These are phyloP conservation scores for Cetradonia linearis DNA, from an alignment of 495 filamentous ascomycete genomes.

Conservation along the genomic window DNA sequence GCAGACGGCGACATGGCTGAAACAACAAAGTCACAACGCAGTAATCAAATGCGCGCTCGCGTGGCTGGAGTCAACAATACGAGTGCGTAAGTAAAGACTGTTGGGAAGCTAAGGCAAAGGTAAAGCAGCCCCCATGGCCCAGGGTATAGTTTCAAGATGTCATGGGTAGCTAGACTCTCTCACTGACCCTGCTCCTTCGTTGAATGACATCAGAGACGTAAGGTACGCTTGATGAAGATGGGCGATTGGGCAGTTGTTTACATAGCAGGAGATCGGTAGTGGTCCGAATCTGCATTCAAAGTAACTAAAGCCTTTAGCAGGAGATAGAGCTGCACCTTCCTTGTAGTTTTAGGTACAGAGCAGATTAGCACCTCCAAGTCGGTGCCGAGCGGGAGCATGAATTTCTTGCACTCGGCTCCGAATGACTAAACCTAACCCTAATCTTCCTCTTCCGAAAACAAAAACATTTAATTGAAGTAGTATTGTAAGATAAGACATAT, in stretches of 20 bases:
- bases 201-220: constrained; percentile 8
- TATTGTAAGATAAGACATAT: too few species aligned
- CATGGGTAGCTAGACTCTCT: constrained; percentile 10
- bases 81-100: constrained; percentile 16
- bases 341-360: too few species aligned
- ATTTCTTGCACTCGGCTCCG: not conserved
- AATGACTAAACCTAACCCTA: not conserved
- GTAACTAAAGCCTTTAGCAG: not conserved
- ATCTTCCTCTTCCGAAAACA: not conserved
- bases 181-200: not conserved
- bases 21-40: not conserved
- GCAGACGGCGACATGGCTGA: constrained; percentile 25
- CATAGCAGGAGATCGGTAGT: constrained; percentile 7
- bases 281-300: not conserved
- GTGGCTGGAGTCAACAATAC: not conserved
- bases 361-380: not conserved
- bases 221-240: constrained; percentile 5
- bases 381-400: constrained; percentile 6
- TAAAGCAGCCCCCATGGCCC: constrained; percentile 10
- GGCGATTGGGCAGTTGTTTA: constrained; percentile 4
- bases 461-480: too few species aligned
- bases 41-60: not conserved
- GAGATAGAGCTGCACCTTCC: constrained; percentile 8
- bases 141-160: constrained; percentile 6
- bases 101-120: constrained; percentile 15